Evolutionary conservation across 805 yeast genomes (phyloP).

Genomic region (Torulaspora quercuum): DNA sequence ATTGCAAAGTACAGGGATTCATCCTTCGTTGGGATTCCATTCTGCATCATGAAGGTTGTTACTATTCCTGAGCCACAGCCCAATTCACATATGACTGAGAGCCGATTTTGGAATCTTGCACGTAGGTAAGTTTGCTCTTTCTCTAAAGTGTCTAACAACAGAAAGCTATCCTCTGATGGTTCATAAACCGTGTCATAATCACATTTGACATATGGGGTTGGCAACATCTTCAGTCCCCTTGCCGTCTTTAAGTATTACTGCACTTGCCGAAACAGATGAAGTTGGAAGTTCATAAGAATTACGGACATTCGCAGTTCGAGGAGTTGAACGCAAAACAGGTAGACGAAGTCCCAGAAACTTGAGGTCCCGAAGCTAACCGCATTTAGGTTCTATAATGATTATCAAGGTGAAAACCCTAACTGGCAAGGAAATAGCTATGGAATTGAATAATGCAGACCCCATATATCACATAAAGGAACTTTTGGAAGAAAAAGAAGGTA

Average conservation of each 20-base stretch:
- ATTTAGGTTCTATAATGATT: constrained; percentile 12
- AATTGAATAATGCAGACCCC: constrained; percentile 36
- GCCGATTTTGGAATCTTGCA: constrained; percentile 25
- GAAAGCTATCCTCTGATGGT: constrained; percentile 90
- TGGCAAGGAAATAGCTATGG: constrained; percentile 38
- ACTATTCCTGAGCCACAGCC: constrained; percentile 94
- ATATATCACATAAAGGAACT: constrained; percentile 78
- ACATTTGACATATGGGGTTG: constrained; percentile 67
- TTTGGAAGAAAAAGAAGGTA: constrained; percentile 94
- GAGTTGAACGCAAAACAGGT: too few species aligned
- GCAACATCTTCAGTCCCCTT: constrained; percentile 50
- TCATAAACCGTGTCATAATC: constrained; percentile 81
- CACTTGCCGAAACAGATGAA: constrained; percentile 4
- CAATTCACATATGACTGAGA: constrained; percentile 69
- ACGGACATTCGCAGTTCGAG: too few species aligned
- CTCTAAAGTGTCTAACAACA: constrained; percentile 78
- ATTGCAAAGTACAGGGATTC: constrained; percentile 58
- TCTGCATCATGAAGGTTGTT: constrained; percentile 63
- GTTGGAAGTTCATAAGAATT: too few species aligned
- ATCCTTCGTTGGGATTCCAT: constrained; percentile 40
- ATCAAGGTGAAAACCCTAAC: constrained; percentile 35
- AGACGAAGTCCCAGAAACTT: too few species aligned
- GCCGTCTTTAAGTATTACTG: background rate
- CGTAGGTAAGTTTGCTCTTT: constrained; percentile 43
- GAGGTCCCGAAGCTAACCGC: background rate